These are phyloP conservation scores for Cutaneotrichosporon spelunceum DNA, from an alignment of 1,284 basidiomycete genomes.

Conservation along the genomic window DNA sequence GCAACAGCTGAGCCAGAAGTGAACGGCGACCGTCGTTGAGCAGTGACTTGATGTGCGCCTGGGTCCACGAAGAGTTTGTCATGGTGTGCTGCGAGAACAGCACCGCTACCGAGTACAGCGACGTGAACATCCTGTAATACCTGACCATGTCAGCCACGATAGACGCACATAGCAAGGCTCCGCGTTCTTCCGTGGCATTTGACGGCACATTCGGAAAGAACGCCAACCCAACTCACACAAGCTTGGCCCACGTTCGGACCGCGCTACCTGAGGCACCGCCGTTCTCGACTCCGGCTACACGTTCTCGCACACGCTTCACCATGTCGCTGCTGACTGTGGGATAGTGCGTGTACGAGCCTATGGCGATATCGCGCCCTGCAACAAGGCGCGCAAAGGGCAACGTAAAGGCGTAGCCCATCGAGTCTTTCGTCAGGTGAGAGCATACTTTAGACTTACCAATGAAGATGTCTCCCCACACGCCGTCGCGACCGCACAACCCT, in stretches of 20 bases:
- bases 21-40: slow-evolving; percentile 50
- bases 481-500: slow-evolving; percentile 50
- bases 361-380: slow-evolving; percentile 58
- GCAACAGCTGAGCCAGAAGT: slow-evolving; percentile 32
- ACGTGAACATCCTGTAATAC: slow-evolving; percentile 87
- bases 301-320: slow-evolving; percentile 72
- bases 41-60: slow-evolving; percentile 73
- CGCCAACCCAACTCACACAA: slow-evolving; percentile 59
- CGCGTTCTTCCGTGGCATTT: no score
- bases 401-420: slow-evolving; percentile 97
- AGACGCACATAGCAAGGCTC: no score
- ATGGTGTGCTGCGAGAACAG: slow-evolving; percentile 68
- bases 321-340: slow-evolving; percentile 94
- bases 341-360: slow-evolving; percentile 93
- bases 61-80: slow-evolving; percentile 96
- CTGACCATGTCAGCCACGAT: slow-evolving; percentile 50
- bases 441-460: slow-evolving; percentile 61
- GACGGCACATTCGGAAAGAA: not conserved
- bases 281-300: slow-evolving; percentile 66
- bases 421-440: slow-evolving; percentile 59
- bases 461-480: slow-evolving; percentile 66
- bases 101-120: slow-evolving; percentile 73
- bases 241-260: slow-evolving; percentile 64
- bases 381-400: slow-evolving; percentile 72
- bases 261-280: slow-evolving; percentile 62